Percentiles rank a stretch among this genome's conserved stretches.
These are phyloP conservation scores for Albizia julibrissin DNA, from an alignment of 306 rosid genomes.

Conservation along the genomic window DNA sequence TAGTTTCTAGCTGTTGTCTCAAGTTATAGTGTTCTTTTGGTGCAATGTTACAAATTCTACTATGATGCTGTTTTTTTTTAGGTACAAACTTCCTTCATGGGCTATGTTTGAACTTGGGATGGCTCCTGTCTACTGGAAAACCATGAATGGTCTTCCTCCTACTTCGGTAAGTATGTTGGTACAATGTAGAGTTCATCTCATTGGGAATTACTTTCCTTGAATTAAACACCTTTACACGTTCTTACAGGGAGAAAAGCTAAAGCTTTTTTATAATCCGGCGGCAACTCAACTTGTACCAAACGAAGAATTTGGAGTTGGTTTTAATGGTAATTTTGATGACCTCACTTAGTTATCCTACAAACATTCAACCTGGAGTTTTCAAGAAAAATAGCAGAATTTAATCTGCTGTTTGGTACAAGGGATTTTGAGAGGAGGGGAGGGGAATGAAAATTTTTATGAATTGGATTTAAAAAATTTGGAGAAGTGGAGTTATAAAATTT, in stretches of 20 bases:
- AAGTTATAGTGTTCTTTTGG: not conserved
- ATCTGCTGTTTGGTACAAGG: too few relatives aligned
- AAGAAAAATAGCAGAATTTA: conserved; percentile 3
- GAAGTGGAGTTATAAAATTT: too few relatives aligned
- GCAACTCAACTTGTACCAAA: conserved; percentile 68
- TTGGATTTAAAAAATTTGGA: too few relatives aligned
- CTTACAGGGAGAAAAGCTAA: conserved; percentile 84
- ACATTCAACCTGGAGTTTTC: not conserved
- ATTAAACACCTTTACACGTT: conserved; percentile 19
- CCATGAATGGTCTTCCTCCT: conserved; percentile 88
- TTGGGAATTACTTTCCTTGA: not conserved
- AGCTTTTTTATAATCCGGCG: conserved; percentile 84
- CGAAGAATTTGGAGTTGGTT: conserved; percentile 82
- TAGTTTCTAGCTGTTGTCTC: not conserved
- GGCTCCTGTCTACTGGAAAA: conserved; percentile 86
- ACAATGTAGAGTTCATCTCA: not conserved
- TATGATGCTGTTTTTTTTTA: conserved; percentile 34
- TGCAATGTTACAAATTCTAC: not conserved
- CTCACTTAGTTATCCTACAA: not conserved
- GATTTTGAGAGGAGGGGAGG: too few relatives aligned
- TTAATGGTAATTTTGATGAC: conserved; percentile 61
- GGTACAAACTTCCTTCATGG: conserved; percentile 87
- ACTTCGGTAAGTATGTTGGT: conserved; percentile 54
- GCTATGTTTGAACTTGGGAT: conserved; percentile 85
- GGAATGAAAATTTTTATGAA: too few relatives aligned